phyloP scores from a whole-genome alignment of 169 alveolate species.

The Plasmodium reichenowi region DNA sequence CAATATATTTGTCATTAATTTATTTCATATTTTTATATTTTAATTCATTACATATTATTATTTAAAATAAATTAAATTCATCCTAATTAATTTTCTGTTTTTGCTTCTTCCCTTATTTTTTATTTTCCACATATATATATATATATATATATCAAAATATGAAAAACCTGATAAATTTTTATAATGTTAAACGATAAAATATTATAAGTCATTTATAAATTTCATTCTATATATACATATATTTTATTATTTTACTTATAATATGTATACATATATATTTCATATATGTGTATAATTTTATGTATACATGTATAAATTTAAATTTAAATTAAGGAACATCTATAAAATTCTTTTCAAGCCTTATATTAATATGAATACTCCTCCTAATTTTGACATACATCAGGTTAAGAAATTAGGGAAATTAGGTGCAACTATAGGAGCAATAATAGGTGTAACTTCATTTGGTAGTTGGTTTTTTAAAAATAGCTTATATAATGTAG shows the following conservation, averaged over 20 bases:
- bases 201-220: too few relatives aligned
- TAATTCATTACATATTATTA: not conserved
- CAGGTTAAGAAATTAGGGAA: conserved; percentile 51
- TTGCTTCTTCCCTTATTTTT: too few relatives aligned
- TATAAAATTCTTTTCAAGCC: not conserved
- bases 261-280: too few relatives aligned
- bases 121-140: too few relatives aligned
- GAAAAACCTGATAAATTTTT: too few relatives aligned
- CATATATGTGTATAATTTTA: not conserved
- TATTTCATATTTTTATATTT: too few relatives aligned
- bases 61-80: not conserved
- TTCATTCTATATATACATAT: too few relatives aligned
- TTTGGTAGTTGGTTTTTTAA: conserved; percentile 74
- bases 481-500: conserved; percentile 89
- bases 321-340: not conserved
- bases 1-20: too few relatives aligned
- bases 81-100: not conserved
- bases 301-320: not conserved
- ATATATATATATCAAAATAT: too few relatives aligned
- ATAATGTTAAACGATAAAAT: too few relatives aligned
- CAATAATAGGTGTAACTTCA: conserved; percentile 64
- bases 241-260: too few relatives aligned
- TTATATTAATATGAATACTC: conserved; percentile 25
- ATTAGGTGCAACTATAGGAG: conserved; percentile 61
- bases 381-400: conserved; percentile 66